phyloP scores from a whole-genome alignment of 148 eudicot genomes.

The Amaranthus hypochondriacus region DNA sequence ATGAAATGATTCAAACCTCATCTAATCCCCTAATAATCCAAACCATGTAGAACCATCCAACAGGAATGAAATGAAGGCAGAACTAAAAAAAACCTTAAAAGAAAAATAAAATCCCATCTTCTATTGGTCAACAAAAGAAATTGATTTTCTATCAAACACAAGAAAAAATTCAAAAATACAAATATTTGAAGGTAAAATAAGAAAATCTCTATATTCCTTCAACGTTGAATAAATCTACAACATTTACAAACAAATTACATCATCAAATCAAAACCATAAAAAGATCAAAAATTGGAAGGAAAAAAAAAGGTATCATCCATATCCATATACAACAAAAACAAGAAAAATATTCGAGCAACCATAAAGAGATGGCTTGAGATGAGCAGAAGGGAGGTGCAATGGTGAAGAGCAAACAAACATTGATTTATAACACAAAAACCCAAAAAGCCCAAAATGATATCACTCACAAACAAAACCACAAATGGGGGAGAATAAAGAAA shows the following conservation, averaged over 20 bases:
- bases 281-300: background rate
- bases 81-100: background rate
- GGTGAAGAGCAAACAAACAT: too few relatives aligned
- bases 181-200: background rate
- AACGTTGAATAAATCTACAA: background rate
- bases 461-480: too few relatives aligned
- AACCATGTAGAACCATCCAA: background rate
- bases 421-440: too few relatives aligned
- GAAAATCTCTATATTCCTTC: constrained; percentile 7
- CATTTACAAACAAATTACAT: background rate
- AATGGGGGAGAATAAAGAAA: too few relatives aligned
- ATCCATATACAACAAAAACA: background rate
- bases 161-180: background rate
- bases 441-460: too few relatives aligned
- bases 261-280: background rate
- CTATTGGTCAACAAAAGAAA: constrained; percentile 3
- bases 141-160: background rate
- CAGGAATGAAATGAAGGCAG: background rate
- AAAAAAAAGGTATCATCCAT: background rate
- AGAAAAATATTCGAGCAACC: background rate
- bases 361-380: too few relatives aligned
- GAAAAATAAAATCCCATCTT: background rate
- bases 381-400: too few relatives aligned
- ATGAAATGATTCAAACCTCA: too few relatives aligned
- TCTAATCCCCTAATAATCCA: too few relatives aligned